Conservation (phyloP, 495 filamentous ascomycete species). For the Lasiosphaeria ovina region DNA sequence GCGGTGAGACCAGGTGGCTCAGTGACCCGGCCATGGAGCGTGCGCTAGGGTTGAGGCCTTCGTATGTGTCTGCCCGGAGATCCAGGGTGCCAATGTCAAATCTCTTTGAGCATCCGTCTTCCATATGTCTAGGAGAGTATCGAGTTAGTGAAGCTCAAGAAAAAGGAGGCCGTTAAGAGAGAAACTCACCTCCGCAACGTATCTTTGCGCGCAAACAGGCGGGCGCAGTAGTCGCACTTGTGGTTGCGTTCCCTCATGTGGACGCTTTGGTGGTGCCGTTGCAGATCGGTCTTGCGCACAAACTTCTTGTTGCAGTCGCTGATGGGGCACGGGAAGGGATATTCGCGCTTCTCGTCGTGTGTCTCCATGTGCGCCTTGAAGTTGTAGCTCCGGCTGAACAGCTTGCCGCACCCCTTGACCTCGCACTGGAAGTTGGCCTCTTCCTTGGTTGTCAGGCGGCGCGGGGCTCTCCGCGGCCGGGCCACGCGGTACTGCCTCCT, state of each 20-base stretch:
- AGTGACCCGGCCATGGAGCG: constrained; percentile 23
- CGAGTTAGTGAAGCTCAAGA: background rate
- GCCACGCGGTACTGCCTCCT: constrained; percentile 37
- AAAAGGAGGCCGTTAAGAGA: background rate
- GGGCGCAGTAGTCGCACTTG: constrained; percentile 68
- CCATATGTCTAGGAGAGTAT: constrained; percentile 59
- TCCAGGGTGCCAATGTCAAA: constrained; percentile 56
- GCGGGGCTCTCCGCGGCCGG: constrained; percentile 44
- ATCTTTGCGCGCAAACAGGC: constrained; percentile 77
- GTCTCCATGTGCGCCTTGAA: constrained; percentile 87
- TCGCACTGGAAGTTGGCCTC: constrained; percentile 77
- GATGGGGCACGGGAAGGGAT: constrained; percentile 65
- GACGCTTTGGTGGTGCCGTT: constrained; percentile 79
- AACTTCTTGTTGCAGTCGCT: constrained; percentile 70
- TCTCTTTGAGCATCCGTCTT: constrained; percentile 75
- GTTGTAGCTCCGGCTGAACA: constrained; percentile 87
- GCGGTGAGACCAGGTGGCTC: constrained; percentile 25
- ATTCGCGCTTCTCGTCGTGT: constrained; percentile 73
- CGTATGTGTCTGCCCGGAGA: constrained; percentile 42
- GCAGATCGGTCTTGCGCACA: constrained; percentile 80
- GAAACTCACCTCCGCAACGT: constrained; percentile 68
- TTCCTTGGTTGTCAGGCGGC: constrained; percentile 65
- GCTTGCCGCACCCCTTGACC: constrained; percentile 67
- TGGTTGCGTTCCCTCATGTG: constrained; percentile 73
- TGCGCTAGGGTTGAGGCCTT: constrained; percentile 22